Percentiles rank a stretch among this genome's conserved stretches.
phyloP scores from a whole-genome alignment of 139 green algal species.

The Klebsormidium nitens region DNA sequence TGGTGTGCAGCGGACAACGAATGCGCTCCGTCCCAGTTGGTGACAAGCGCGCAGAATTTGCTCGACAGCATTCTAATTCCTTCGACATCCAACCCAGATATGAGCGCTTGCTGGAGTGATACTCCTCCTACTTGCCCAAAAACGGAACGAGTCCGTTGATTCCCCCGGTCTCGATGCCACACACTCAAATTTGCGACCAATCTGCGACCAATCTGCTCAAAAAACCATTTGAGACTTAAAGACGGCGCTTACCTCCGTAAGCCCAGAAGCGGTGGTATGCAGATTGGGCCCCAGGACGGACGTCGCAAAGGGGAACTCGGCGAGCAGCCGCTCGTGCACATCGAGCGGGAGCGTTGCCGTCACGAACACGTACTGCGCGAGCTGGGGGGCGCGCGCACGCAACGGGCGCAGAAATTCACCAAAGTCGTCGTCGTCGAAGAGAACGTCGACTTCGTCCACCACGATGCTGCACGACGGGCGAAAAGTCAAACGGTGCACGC shows the following conservation, averaged over 20 bases:
- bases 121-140: too few relatives aligned
- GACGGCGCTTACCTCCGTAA: constrained; percentile 24
- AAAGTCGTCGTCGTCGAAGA: constrained; percentile 69
- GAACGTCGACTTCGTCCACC: constrained; percentile 95
- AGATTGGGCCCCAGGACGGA: constrained; percentile 24
- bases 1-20: too few relatives aligned
- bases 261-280: constrained; percentile 24
- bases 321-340: constrained; percentile 20
- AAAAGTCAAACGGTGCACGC: too few relatives aligned
- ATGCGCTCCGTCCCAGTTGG: too few relatives aligned
- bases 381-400: background rate
- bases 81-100: too few relatives aligned
- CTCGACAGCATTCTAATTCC: too few relatives aligned
- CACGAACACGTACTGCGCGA: constrained; percentile 27
- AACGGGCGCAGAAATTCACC: constrained; percentile 9
- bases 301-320: constrained; percentile 14
- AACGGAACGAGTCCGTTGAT: too few relatives aligned
- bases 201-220: too few relatives aligned
- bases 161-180: too few relatives aligned
- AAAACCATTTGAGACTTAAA: background rate
- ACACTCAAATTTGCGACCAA: too few relatives aligned
- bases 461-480: constrained; percentile 57
- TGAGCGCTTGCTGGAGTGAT: too few relatives aligned
- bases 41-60: too few relatives aligned
- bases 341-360: constrained; percentile 26